Conservation (phyloP, 2,329 filamentous ascomycete species). For the Eurotiales sp. region DNA sequence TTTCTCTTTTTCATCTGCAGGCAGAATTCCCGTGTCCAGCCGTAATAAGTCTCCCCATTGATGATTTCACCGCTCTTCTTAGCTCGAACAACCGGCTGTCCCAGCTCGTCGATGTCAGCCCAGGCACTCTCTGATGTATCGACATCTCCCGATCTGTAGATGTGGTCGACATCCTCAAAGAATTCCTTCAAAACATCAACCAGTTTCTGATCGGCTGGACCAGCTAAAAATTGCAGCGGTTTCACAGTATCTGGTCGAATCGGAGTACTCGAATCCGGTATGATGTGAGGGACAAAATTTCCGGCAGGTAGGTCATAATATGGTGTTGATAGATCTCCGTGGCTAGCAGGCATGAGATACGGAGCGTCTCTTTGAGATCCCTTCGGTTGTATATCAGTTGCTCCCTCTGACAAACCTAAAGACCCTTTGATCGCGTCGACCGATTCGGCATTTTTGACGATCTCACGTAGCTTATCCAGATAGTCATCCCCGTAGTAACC, state of each 20-base stretch:
- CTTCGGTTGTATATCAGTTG: slow-evolving; percentile 44
- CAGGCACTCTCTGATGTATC: slow-evolving; percentile 47
- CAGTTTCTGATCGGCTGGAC: slow-evolving; percentile 64
- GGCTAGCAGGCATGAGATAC: slow-evolving; percentile 68
- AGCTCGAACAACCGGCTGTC: slow-evolving; percentile 63
- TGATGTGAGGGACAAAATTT: slow-evolving; percentile 74
- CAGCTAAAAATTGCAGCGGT: slow-evolving; percentile 66
- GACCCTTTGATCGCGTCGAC: slow-evolving; percentile 28
- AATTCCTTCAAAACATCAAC: slow-evolving; percentile 66
- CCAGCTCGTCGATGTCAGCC: slow-evolving; percentile 70
- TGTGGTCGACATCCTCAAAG: slow-evolving; percentile 64
- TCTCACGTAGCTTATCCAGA: slow-evolving; percentile 57
- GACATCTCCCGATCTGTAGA: slow-evolving; percentile 57
- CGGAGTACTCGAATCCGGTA: slow-evolving; percentile 69
- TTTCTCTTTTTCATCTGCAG: slow-evolving; percentile 66
- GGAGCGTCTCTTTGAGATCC: slow-evolving; percentile 47
- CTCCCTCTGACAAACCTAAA: slow-evolving; percentile 23
- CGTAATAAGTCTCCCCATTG: slow-evolving; percentile 74
- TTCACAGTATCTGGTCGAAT: slow-evolving; percentile 69
- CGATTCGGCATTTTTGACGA: slow-evolving; percentile 46
- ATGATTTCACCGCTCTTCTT: slow-evolving; percentile 63
- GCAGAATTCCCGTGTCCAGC: slow-evolving; percentile 79
- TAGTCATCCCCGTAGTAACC: slow-evolving; percentile 57
- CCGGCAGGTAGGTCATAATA: slow-evolving; percentile 82
- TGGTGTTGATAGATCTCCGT: slow-evolving; percentile 68